Percentiles rank a stretch among this genome's conserved stretches.
Conservation (phyloP, 148 eudicot species). For the Camellia japonica region DNA sequence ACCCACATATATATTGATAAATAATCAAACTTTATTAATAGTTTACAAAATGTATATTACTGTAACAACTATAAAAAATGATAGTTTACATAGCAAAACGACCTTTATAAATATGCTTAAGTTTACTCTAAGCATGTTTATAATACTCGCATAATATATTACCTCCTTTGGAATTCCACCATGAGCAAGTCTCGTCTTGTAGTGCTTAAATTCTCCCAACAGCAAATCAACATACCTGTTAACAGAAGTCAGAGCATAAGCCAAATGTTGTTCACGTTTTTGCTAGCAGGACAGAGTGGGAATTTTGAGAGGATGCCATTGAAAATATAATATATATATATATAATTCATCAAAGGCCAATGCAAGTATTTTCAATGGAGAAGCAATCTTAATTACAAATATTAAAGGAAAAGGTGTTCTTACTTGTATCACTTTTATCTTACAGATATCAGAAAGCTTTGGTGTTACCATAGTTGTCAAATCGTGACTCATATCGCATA, state of each 20-base stretch:
- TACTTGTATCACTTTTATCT: neutral
- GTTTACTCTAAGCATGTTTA: neutral
- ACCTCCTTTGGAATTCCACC: conserved; percentile 86
- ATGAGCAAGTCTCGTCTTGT: conserved; percentile 87
- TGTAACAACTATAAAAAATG: neutral
- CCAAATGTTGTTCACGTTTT: neutral
- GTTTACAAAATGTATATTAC: neutral
- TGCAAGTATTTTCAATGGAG: neutral
- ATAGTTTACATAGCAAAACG: neutral
- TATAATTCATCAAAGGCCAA: neutral
- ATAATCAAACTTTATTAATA: neutral
- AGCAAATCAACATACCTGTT: conserved; percentile 89
- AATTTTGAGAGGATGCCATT: neutral
- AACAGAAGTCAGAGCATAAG: conserved; percentile 21
- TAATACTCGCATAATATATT: conserved; percentile 7
- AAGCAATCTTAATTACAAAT: too few relatives aligned
- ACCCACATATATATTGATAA: neutral
- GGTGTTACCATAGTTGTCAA: neutral
- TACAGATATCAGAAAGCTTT: neutral
- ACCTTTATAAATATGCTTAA: neutral
- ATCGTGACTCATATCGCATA: neutral
- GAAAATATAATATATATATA: neutral
- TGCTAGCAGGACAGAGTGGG: neutral
- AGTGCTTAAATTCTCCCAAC: conserved; percentile 93
- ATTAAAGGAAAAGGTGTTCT: too few relatives aligned